Base-by-base conservation (phyloP, 208 protist genomes). In the Wallacemonas sp. region DNA sequence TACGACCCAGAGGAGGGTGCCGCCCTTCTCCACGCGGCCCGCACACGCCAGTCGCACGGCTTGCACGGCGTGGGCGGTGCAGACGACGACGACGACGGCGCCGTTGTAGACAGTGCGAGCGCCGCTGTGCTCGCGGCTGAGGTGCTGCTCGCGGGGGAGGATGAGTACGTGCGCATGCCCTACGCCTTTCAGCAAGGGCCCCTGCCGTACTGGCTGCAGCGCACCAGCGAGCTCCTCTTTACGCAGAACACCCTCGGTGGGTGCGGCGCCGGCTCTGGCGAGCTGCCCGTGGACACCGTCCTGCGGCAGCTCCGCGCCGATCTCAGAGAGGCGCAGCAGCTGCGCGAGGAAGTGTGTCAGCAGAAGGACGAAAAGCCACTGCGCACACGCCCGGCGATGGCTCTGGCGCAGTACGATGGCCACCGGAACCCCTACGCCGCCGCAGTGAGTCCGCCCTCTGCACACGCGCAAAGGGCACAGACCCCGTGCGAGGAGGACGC, bases 201-300 rank as follows among this genome's bases (percentile, higher is more conserved):
- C 2, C 36, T 72, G 1, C 85, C 85, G 8, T 61, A 64, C 63
- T 91, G 85, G 85, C 23, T 91, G 52, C 57, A 59, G 20, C 75
- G 63, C 16, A 76, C 65, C 64, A 75, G 74, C 25, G 74, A 91
- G 12, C 49, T 75, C n/a, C 65, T 79, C 5, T 63, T 91, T 18
- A 84, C 81, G 65, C 68, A 76, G 14, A 84, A 88, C 54, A 57
- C 46, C 38, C 70, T 69, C 2, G 29, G 23, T 2, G 38, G 42
- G 14, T 32, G 36, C 41, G 54, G 16, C 32, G 31, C 68, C 29
- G 57, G 74, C 63, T 48, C 67, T 23, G 44, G 57, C 46, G 59
- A 61, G 20, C 57, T 72, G 20, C 65, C 77, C 14, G 67, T 65
- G 0, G 65, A 72, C 45, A 54, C 71, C 20, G 75, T 70, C 26